Base-by-base conservation (phyloP, 2,329 filamentous ascomycete species). In the Aspergillus ruber region DNA sequence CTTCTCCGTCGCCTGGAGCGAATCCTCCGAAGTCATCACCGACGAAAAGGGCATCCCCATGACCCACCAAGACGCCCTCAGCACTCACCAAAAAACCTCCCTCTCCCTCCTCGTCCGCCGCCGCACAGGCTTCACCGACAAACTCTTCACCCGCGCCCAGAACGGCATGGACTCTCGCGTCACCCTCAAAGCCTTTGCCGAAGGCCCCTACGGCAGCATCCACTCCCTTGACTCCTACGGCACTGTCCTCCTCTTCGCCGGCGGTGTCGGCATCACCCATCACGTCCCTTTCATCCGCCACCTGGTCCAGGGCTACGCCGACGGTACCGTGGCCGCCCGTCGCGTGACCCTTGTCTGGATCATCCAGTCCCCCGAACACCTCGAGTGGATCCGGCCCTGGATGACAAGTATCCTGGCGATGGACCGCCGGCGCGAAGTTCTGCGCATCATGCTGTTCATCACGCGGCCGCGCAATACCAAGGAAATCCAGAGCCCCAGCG, bases 331-430 rank as follows among this genome's bases (percentile, higher is more conserved):
- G 33, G 90, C 91, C 4, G 89, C 88, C 3, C 84, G 90, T 44
- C 83, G 85, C 36, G 73, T 97, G 42, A 88, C 85, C 1, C 81
- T 97, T 6, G 82, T 96, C 50, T 97, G 93, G 93, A 85, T 95
- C 61, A 86, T 97, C 54, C 88, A 93, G 52, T 88, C 90, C 47
- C 85, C 86, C 33, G 86, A 95, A 61, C 84, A 91, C 48, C 79
- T 97, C 6, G 89, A 95, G 67, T 97, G 93, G 91, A 87, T 95
- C 50, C 82, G 88, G 6, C 88, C 88, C 4, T 97, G 88, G 85
- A 85, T 85, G 82, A 84, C 80, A 13, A 74, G 75, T 55, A 84
- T 97, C 46, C 77, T 97, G 27, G 79, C 79, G 47, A 85, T 96
- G 78, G 86, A 88, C 10, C 80, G 83, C 57, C 84, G 90, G 46